Percentiles rank a stretch among this genome's conserved stretches.
phyloP scores from a whole-genome alignment of 257 asterid genomes.

The Cinchona pubescens region DNA sequence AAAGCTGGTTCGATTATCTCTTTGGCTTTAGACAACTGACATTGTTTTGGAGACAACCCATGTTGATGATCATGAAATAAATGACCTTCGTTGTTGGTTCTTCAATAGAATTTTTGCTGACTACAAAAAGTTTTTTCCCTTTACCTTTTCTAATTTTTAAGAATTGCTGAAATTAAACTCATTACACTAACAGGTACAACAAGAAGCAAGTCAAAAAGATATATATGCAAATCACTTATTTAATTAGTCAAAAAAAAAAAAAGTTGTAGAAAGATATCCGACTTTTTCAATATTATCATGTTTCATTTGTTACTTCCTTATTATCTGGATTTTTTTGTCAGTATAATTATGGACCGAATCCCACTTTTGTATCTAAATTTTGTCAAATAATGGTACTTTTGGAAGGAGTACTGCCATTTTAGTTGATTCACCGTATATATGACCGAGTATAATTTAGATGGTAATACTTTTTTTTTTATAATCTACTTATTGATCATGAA shows the following conservation, averaged over 20 bases:
- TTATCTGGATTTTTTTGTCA: neutral
- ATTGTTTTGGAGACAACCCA: slow-evolving; percentile 18
- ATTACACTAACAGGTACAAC: neutral
- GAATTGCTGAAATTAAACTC: no score
- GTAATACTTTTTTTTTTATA: no score
- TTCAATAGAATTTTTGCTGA: neutral
- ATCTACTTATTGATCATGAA: no score
- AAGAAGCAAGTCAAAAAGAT: neutral
- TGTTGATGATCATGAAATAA: slow-evolving; percentile 11
- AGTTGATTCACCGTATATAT: neutral
- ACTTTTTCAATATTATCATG: neutral
- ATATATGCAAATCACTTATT: neutral
- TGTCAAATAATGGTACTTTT: neutral
- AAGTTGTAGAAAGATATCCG: neutral
- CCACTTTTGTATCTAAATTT: neutral
- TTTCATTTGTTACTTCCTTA: neutral
- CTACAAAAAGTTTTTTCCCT: neutral
- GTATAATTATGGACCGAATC: neutral
- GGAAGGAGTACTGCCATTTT: neutral
- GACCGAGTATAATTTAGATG: no score
- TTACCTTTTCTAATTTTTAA: no score
- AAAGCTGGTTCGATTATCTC: slow-evolving; percentile 10
- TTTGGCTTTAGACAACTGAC: neutral
- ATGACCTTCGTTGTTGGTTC: neutral
- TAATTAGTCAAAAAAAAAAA: neutral